These are phyloP conservation scores for Endocladia muricata DNA, from an alignment of 31 red algal genomes.

Conservation along the genomic window DNA sequence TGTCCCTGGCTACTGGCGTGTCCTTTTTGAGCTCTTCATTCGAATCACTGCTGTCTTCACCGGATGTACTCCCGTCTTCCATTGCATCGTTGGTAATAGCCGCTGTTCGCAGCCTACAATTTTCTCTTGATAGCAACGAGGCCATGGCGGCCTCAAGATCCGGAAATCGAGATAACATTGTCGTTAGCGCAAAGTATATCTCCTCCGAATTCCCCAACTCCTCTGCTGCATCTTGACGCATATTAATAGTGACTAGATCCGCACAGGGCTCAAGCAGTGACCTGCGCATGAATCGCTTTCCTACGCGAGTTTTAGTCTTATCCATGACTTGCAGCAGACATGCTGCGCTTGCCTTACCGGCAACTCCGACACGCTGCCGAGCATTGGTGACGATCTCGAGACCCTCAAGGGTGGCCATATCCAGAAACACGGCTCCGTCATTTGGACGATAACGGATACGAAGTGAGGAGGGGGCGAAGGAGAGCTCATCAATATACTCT, in stretches of 20 bases:
- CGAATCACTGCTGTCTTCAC: constrained; percentile 1
- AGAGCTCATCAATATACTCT: constrained; percentile 61
- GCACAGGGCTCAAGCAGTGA: constrained; percentile 81
- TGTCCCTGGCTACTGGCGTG: neutral
- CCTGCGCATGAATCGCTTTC: constrained; percentile 63
- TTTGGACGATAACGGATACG: constrained; percentile 61
- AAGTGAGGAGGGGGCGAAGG: constrained; percentile 54
- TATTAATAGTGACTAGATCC: constrained; percentile 60
- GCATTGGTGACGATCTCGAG: constrained; percentile 67
- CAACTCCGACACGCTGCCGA: constrained; percentile 1
- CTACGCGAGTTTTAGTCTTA: constrained; percentile 59
- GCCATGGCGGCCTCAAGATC: constrained; percentile 77
- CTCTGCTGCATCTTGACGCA: constrained; percentile 76
- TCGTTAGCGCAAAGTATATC: constrained; percentile 46
- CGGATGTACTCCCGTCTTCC: neutral
- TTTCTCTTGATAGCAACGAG: constrained; percentile 48
- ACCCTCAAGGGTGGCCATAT: constrained; percentile 54
- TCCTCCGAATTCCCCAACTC: constrained; percentile 56
- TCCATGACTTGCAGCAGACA: constrained; percentile 66
- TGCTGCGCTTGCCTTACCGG: neutral
- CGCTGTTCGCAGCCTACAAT: constrained; percentile 18
- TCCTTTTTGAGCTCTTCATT: neutral
- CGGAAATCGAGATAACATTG: constrained; percentile 63
- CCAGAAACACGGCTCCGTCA: constrained; percentile 80
- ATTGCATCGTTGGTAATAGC: neutral